Base-by-base conservation (phyloP, 2,329 filamentous ascomycete genomes). In the Botrytis deweyae region DNA sequence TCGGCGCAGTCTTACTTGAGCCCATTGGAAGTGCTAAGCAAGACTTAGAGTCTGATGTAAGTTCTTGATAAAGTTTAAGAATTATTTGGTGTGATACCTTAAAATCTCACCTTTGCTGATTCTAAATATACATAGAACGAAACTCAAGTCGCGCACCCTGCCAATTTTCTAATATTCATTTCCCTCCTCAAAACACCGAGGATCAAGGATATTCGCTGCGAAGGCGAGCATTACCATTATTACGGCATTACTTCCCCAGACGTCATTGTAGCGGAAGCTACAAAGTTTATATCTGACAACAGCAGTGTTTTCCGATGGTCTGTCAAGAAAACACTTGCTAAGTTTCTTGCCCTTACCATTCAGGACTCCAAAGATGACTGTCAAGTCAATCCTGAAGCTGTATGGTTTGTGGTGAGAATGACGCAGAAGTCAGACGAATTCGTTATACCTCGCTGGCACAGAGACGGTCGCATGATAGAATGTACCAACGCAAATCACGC, bases 391-490 rank as follows among this genome's bases (percentile, higher is more conserved):
- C 59, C 66, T 0, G 38, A 70, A n/a, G 59, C 72, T 12, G 16
- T 62, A 6, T 74, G 72, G 72, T 65, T 74, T 9, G n/a, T 63
- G 1, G 68, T 74, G 0, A 62, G 52, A 12, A 65, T 74, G 68
- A 65, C 49, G 12, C 46, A 52, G 9, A 70, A 52, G 25, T 72
- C 55, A 16, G 20, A 36, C 12, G 46, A 59, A 14, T 74, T 42
- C 7, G 25, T 5, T 7, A 72, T 42, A 4, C 61, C 68, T 9
- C 29, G 72, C 22, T 74, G 72, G 72, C 66, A 74, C 29, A 38
- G 72, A 36, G 72, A 74, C 9, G 72, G 72, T 2, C 42, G 46
- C 12, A 74, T 74, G 72, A 49, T 49, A n/a, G 61, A 59, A 25
- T 72, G 71, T 33, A 61, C 38, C 6, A 33, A 62, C 12, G 16